phyloP scores from a whole-genome alignment of 2,329 filamentous ascomycete genomes.

The Ophiostoma ips region DNA sequence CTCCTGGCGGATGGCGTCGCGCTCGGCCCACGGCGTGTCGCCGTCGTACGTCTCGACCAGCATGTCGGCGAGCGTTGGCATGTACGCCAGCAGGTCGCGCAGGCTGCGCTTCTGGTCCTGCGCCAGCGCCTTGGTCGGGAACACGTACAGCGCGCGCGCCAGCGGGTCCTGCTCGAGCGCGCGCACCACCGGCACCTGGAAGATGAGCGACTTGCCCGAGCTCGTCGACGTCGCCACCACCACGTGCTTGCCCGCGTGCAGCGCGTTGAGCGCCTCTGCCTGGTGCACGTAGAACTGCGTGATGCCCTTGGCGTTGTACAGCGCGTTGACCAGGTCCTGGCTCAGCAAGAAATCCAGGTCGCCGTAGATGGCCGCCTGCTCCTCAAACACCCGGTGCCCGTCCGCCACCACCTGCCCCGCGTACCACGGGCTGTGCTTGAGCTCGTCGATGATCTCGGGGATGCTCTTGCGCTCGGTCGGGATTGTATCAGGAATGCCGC shows the following conservation, averaged over 20 bases:
- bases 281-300: conserved; percentile 82
- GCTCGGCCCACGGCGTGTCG: conserved; percentile 70
- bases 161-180: conserved; percentile 64
- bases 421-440: conserved; percentile 78
- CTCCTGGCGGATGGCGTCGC: conserved; percentile 72
- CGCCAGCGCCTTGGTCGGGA: conserved; percentile 89
- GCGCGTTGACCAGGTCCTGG: conserved; percentile 83
- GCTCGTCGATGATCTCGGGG: conserved; percentile 69
- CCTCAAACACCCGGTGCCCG: conserved; percentile 80
- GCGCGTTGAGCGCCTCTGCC: conserved; percentile 78
- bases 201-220: conserved; percentile 96
- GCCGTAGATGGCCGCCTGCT: conserved; percentile 67
- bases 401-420: conserved; percentile 84
- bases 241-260: conserved; percentile 71
- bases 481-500: conserved; percentile 46
- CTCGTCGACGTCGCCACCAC: conserved; percentile 92
- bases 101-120: conserved; percentile 88
- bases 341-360: conserved; percentile 77
- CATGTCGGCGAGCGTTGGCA: conserved; percentile 60
- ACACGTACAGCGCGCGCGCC: conserved; percentile 90
- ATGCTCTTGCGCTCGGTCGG: conserved; percentile 69
- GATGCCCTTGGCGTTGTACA: conserved; percentile 86
- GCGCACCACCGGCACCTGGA: conserved; percentile 83
- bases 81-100: conserved; percentile 68
- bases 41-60: conserved; percentile 92